phyloP scores from a whole-genome alignment of 176 grass and related monocot species.

The Aegilops tauschii region DNA sequence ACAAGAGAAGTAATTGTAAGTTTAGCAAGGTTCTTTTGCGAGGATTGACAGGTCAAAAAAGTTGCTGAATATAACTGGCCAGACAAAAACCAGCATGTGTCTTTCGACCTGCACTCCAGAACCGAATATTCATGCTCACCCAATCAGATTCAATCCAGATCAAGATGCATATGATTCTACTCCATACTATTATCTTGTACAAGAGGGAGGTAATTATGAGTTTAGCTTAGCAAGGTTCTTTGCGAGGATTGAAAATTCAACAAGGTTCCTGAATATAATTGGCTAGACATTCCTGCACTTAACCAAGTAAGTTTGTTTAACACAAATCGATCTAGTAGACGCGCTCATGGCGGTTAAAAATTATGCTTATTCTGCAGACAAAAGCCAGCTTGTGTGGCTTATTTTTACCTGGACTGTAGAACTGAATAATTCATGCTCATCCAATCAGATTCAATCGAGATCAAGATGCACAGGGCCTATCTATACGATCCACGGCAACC shows the following conservation, averaged over 20 bases:
- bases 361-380: constrained; percentile 3
- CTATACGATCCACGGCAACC: too few relatives aligned
- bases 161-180: not conserved
- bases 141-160: not conserved
- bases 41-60: not conserved
- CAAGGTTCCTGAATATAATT: not conserved
- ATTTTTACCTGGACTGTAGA: not conserved
- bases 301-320: not conserved
- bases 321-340: not conserved
- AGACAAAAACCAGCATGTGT: not conserved
- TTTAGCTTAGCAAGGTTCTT: not conserved
- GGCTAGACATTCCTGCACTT: not conserved
- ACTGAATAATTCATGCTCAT: not conserved
- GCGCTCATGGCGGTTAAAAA: not conserved
- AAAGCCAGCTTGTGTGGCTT: not conserved
- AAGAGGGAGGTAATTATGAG: not conserved
- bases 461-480: not conserved
- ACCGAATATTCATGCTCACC: not conserved
- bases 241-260: not conserved
- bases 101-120: not conserved
- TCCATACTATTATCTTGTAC: not conserved
- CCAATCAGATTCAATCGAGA: not conserved
- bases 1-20: not conserved
- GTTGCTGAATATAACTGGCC: not conserved
- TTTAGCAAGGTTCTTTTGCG: not conserved